Evolutionary conservation across 805 yeast genomes (phyloP).

Genomic region (Kodamaea nitidulidarum): DNA sequence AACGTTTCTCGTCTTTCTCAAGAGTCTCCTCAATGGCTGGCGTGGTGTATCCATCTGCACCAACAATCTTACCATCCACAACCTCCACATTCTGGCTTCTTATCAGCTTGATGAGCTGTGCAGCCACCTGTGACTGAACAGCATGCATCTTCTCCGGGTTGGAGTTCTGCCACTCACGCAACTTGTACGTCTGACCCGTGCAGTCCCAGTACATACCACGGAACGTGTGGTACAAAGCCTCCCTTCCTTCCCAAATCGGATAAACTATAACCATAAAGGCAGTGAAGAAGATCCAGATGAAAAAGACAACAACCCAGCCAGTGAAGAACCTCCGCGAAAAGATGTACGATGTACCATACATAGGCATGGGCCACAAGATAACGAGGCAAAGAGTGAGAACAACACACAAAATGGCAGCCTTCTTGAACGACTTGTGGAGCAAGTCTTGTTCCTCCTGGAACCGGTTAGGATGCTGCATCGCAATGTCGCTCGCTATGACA

Average conservation of each 20-base stretch:
- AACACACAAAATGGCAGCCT: constrained; percentile 58
- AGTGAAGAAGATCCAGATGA: constrained; percentile 75
- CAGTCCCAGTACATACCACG: constrained; percentile 86
- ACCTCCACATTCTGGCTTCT: constrained; percentile 14
- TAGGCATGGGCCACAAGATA: constrained; percentile 90
- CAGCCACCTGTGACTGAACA: constrained; percentile 58
- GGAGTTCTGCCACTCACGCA: constrained; percentile 68
- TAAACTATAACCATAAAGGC: constrained; percentile 59
- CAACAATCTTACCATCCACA: constrained; percentile 22
- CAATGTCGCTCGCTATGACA: constrained; percentile 37
- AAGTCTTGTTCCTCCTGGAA: constrained; percentile 47
- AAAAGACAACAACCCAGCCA: constrained; percentile 82
- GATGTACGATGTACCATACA: constrained; percentile 77
- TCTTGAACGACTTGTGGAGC: constrained; percentile 54
- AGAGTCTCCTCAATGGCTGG: constrained; percentile 13
- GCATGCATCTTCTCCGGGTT: constrained; percentile 76
- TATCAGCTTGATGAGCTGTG: constrained; percentile 23
- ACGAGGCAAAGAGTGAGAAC: constrained; percentile 60
- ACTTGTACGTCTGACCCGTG: constrained; percentile 69
- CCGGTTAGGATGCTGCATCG: constrained; percentile 20
- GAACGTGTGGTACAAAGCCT: constrained; percentile 56
- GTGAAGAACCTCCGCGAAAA: constrained; percentile 76
- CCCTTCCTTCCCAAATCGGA: constrained; percentile 74
- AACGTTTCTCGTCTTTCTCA: constrained; percentile 17
- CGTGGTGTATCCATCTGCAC: constrained; percentile 18